Base-by-base conservation (phyloP, 139 green algal species). In the Pseudopediastrum boryanum region DNA sequence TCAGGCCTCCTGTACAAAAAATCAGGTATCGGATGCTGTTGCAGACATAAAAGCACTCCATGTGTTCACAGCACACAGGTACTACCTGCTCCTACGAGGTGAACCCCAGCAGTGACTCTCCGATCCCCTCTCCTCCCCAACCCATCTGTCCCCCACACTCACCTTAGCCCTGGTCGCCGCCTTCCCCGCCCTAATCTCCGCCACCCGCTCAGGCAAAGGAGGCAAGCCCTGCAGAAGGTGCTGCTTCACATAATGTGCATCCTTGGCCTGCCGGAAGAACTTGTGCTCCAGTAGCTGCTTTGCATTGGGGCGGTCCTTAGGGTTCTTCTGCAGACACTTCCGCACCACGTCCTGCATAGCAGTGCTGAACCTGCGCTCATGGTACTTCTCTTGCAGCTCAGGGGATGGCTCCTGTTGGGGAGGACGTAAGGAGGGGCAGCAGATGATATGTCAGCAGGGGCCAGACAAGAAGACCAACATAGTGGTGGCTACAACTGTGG, bases 271-370 rank as follows among this genome's bases (percentile, higher is more conserved):
- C 4, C 63, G 76, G 36, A 72, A 62, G 61, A 88, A 88, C 51
- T 89, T 93, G 85, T 98, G 92, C 62, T 98, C 93, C 51, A 99
- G 86, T 75, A 99, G 89, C 75, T 95, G 87, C 2, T 88, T 83
- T 0, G 96, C 96, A 16, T 93, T 92, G 51, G 96, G 96, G 23
- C 96, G 84, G 75, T 94, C 91, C 39, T 73, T 48, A 2, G 96
- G 94, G 75, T 99, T 94, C 80, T 99, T 99, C 50, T 98, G 88
- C 54, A 99, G 85, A 84, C 96, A 99, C 84, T 95, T 89, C 25
- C 85, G 85, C 66, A 99, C 96, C 64, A 99, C 75, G 61, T 88
- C 84, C 2, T 76, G 69, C 84, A 88, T 88, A 3, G 71, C 65
- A 33, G 79, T 71, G 79, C 41, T 87, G 79, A 95, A 96, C 59